These are phyloP conservation scores for Hondaea fermentalgiana DNA, from an alignment of 108 stramenopile species.

Conservation along the genomic window DNA sequence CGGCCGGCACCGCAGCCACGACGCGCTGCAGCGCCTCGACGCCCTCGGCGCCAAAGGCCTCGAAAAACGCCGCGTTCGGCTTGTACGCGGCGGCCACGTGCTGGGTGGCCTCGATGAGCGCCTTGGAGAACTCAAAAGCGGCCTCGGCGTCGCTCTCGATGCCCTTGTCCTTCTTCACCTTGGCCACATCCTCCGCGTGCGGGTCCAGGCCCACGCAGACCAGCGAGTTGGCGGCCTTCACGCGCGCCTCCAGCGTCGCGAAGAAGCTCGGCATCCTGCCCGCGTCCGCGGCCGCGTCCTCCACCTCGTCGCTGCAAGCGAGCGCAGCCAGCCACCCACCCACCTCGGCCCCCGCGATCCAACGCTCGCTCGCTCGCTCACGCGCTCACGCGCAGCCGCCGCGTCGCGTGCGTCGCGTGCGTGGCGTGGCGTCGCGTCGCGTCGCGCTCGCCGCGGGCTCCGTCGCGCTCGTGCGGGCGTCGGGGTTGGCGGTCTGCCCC, in stretches of 20 bases:
- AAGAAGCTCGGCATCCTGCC: neutral
- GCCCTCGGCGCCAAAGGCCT: conserved; percentile 78
- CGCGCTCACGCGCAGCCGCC: too few species aligned
- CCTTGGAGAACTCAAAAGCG: conserved; percentile 74
- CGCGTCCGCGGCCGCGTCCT: neutral
- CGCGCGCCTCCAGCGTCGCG: conserved; percentile 31
- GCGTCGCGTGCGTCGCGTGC: too few species aligned
- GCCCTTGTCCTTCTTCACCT: neutral
- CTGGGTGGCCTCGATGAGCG: conserved; percentile 77
- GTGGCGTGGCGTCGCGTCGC: too few species aligned
- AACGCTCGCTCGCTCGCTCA: too few species aligned
- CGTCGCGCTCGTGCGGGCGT: too few species aligned
- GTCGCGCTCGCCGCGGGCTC: too few species aligned
- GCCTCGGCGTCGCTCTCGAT: conserved; percentile 38
- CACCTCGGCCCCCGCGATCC: too few species aligned
- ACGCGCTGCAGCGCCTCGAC: conserved; percentile 62
- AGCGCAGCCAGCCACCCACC: too few species aligned
- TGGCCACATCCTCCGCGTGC: conserved; percentile 59
- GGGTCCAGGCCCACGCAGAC: conserved; percentile 95
- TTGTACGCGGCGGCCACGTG: conserved; percentile 76
- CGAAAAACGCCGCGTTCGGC: conserved; percentile 97
- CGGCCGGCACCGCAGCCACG: conserved; percentile 52
- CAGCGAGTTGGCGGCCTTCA: conserved; percentile 60
- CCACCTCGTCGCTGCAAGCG: too few species aligned
- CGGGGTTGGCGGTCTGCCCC: too few species aligned